A percentile compares a stretch with the other conserved stretches of the same genome.
These are phyloP conservation scores for Carnegiea gigantea DNA, from an alignment of 179 eudicot species.

Conservation along the genomic window DNA sequence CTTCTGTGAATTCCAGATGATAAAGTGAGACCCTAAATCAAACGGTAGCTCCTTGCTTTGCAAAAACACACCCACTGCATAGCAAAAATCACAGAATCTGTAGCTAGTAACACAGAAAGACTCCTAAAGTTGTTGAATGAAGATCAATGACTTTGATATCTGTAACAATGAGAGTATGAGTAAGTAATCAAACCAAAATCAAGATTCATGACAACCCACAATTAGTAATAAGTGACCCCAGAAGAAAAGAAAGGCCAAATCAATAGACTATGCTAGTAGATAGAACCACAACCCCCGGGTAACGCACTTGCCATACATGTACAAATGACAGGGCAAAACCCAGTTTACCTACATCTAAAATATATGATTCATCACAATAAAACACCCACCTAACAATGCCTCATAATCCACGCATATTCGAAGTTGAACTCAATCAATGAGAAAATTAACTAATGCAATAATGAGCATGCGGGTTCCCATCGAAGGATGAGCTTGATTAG, in stretches of 20 bases:
- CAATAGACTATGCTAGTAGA: not conserved
- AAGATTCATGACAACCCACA: conserved; percentile 1
- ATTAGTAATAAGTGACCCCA: not conserved
- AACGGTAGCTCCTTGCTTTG: not conserved
- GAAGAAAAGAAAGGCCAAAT: not conserved
- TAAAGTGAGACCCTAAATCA: not conserved
- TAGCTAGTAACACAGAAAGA: not conserved
- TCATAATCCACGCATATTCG: not conserved
- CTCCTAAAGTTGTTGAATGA: not conserved
- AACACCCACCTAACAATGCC: not conserved
- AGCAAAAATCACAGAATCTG: not conserved
- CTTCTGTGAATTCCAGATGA: not conserved
- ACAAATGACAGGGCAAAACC: not conserved
- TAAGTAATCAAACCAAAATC: conserved; percentile 1
- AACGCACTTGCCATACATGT: not conserved
- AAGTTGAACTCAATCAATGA: not conserved
- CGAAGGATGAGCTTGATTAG: not conserved
- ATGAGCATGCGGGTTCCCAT: not conserved
- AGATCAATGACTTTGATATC: not conserved
- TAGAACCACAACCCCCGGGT: not conserved
- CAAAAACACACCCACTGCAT: not conserved
- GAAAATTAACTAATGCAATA: not conserved
- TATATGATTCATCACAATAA: not conserved
- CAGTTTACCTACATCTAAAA: not conserved
- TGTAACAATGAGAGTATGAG: not conserved